phyloP scores from a whole-genome alignment of 352 stramenopile species.

The Globisporangium canariense region DNA sequence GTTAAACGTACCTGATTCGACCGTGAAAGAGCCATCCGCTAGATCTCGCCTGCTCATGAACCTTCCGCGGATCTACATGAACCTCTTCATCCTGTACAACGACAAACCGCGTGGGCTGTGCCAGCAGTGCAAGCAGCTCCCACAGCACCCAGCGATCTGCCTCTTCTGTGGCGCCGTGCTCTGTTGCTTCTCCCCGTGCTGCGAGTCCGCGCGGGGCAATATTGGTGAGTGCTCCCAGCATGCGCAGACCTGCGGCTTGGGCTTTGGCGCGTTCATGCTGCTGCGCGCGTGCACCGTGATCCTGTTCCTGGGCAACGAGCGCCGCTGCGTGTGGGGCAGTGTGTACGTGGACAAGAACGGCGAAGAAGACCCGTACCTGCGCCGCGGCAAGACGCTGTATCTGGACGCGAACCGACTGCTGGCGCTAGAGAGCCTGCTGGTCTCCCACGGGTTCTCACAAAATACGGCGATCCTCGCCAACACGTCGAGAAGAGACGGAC shows the following conservation, averaged over 20 bases:
- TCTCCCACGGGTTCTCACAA: constrained; percentile 70
- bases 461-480: constrained; percentile 80
- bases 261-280: constrained; percentile 60
- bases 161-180: constrained; percentile 71
- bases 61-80: constrained; percentile 76
- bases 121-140: constrained; percentile 49
- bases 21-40: constrained; percentile 2
- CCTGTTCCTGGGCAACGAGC: constrained; percentile 77
- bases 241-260: constrained; percentile 57
- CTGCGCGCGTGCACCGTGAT: constrained; percentile 80
- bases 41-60: constrained; percentile 29
- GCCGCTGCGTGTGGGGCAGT: constrained; percentile 78
- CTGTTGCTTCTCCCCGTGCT: constrained; percentile 78
- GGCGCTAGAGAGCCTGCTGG: constrained; percentile 64
- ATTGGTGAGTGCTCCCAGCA: constrained; percentile 79
- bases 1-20: neutral
- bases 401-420: constrained; percentile 49
- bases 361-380: constrained; percentile 80
- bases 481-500: constrained; percentile 68
- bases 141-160: constrained; percentile 71
- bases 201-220: constrained; percentile 43
- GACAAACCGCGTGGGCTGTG: constrained; percentile 57
- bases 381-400: constrained; percentile 72
- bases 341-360: constrained; percentile 86
- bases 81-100: constrained; percentile 79